These are phyloP conservation scores for Paralagenidium karlingii DNA, from an alignment of 352 stramenopile genomes.

Conservation along the genomic window DNA sequence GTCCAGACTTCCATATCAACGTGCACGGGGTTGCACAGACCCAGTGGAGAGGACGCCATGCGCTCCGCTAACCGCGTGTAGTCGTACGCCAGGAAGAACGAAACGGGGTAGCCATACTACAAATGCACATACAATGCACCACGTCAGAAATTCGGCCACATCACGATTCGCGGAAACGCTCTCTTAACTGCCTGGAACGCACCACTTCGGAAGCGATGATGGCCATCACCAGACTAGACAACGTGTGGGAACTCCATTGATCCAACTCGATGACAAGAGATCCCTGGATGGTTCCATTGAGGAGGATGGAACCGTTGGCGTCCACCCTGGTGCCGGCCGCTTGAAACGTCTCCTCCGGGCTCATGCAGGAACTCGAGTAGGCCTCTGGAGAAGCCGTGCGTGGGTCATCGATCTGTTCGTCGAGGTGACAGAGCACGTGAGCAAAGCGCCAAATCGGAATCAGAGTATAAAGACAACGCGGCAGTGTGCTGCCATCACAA, in stretches of 20 bases:
- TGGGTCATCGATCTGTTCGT: conserved; percentile 11
- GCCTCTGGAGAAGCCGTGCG: conserved; percentile 2
- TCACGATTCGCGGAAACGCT: no score
- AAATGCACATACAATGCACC: neutral
- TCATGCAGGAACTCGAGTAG: conserved; percentile 10
- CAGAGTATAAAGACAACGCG: neutral
- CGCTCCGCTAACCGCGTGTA: neutral
- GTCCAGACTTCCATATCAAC: conserved; percentile 4
- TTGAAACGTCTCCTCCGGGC: conserved; percentile 12
- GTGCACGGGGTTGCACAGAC: neutral
- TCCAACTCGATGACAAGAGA: conserved; percentile 30
- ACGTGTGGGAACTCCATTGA: conserved; percentile 16
- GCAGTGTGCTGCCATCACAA: no score
- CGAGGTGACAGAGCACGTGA: no score
- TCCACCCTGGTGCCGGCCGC: conserved; percentile 10
- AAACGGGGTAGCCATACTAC: neutral
- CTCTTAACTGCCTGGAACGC: no score
- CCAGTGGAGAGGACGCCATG: no score
- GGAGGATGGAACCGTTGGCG: conserved; percentile 4
- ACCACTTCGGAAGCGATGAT: conserved; percentile 38
- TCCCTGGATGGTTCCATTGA: conserved; percentile 7
- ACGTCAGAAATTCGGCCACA: neutral
- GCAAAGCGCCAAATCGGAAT: no score
- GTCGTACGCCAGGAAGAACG: neutral
- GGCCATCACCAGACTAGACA: conserved; percentile 23